Percentiles rank a stretch among this genome's conserved stretches.
These are phyloP conservation scores for Dioscorea dumetorum DNA, from an alignment of 106 monocot species.

Conservation along the genomic window DNA sequence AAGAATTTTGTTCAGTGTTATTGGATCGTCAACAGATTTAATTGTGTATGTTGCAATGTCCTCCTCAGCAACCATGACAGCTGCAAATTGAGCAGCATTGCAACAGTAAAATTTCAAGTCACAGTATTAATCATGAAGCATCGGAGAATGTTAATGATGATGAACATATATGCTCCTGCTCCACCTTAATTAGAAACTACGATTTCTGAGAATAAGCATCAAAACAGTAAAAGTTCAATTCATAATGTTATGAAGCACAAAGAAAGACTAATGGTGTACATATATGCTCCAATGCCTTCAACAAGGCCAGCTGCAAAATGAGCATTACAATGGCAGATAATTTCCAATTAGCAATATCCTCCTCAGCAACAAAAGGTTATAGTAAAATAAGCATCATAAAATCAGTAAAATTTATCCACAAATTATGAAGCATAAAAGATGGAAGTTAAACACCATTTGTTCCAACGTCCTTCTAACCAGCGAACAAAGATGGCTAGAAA, in stretches of 20 bases:
- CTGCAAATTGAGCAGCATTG: slow-evolving; percentile 20
- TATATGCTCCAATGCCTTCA: no score
- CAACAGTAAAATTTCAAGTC: neutral
- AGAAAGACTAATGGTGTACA: no score
- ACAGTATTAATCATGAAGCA: neutral
- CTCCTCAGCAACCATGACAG: slow-evolving; percentile 38
- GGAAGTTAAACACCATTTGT: no score
- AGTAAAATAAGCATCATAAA: slow-evolving; percentile 9
- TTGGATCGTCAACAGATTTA: slow-evolving; percentile 49
- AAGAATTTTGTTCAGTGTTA: slow-evolving; percentile 68
- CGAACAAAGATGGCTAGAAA: no score
- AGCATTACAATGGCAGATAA: no score
- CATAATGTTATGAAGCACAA: no score
- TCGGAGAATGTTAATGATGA: no score
- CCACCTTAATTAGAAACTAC: no score
- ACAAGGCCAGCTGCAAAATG: no score
- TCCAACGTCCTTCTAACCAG: no score
- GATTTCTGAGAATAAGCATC: neutral
- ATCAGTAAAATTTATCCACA: neutral
- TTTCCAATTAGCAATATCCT: slow-evolving; percentile 27
- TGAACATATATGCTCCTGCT: no score
- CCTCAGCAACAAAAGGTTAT: slow-evolving; percentile 43
- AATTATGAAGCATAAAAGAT: neutral
- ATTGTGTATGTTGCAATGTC: slow-evolving; percentile 61
- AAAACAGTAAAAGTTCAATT: neutral